A percentile compares a stretch with the other conserved stretches of the same genome.
These are phyloP conservation scores for Pyrus bretschneideri DNA, from an alignment of 306 rosid species.

Conservation along the genomic window DNA sequence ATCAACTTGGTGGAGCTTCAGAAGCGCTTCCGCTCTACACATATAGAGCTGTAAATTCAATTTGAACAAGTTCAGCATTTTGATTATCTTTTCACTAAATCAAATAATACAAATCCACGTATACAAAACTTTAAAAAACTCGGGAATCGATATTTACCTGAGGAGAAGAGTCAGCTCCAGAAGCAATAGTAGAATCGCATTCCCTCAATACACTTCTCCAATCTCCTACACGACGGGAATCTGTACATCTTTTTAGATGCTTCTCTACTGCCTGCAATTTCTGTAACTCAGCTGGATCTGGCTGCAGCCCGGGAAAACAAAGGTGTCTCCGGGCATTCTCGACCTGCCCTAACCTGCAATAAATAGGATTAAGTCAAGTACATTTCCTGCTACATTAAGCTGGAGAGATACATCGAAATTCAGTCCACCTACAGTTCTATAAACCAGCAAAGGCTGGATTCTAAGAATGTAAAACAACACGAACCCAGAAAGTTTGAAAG, in stretches of 20 bases:
- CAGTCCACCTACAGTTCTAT: background rate
- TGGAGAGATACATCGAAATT: background rate
- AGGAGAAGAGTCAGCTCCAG: conserved; percentile 78
- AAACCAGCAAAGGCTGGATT: background rate
- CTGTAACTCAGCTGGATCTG: conserved; percentile 54
- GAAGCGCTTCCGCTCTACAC: conserved; percentile 92
- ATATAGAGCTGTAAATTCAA: conserved; percentile 85
- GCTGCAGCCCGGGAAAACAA: conserved; percentile 40
- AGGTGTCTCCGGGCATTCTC: conserved; percentile 78
- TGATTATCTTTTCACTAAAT: background rate
- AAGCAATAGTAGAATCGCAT: conserved; percentile 51
- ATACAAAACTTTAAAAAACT: background rate
- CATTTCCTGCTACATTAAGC: background rate
- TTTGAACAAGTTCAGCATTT: conserved; percentile 58
- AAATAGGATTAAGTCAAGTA: background rate
- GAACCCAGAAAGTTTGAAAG: background rate
- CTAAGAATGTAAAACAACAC: background rate
- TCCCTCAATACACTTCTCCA: conserved; percentile 80
- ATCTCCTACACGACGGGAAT: conserved; percentile 65
- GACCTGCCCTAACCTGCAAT: conserved; percentile 75
- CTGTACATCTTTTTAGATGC: conserved; percentile 65
- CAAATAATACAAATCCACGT: background rate
- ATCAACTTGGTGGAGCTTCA: conserved; percentile 82
- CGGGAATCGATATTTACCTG: conserved; percentile 35
- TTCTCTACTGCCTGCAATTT: conserved; percentile 67